These are phyloP conservation scores for Penicillium sclerotigenum DNA, from an alignment of 2,329 filamentous ascomycete species.

Conservation along the genomic window DNA sequence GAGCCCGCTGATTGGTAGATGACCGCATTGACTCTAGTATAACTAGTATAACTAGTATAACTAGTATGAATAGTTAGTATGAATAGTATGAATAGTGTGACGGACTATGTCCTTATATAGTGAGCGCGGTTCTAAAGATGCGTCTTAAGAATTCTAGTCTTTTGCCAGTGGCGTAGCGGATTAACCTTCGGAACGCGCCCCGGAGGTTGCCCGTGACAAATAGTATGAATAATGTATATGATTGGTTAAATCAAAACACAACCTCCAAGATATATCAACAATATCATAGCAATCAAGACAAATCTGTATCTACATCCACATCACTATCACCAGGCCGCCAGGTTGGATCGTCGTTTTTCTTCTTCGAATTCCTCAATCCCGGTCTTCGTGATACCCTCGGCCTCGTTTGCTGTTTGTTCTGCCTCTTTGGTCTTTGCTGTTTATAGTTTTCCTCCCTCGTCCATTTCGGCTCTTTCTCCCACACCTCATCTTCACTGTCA, in stretches of 20 bases:
- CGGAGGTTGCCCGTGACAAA: no score
- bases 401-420: background rate
- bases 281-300: background rate
- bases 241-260: no score
- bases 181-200: no score
- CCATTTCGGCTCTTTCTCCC: background rate
- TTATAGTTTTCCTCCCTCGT: background rate
- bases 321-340: background rate
- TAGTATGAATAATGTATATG: no score
- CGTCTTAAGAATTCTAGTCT: no score
- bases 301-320: background rate
- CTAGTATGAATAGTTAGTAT: conserved; percentile 13
- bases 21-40: conserved; percentile 6
- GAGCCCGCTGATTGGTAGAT: conserved; percentile 10
- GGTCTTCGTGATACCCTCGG: background rate
- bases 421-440: background rate
- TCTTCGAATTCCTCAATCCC: background rate
- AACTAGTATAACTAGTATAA: background rate
- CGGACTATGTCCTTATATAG: no score
- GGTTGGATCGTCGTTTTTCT: conserved; percentile 1
- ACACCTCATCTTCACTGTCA: background rate
- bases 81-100: background rate
- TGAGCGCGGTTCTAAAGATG: no score
- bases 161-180: no score
- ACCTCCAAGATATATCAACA: no score